Evolutionary conservation across 192 early-diverging fungal genomes (phyloP), one percentile per base, ranked within the genome.

Genomic region (Tieghemiomyces parasiticus): DNA sequence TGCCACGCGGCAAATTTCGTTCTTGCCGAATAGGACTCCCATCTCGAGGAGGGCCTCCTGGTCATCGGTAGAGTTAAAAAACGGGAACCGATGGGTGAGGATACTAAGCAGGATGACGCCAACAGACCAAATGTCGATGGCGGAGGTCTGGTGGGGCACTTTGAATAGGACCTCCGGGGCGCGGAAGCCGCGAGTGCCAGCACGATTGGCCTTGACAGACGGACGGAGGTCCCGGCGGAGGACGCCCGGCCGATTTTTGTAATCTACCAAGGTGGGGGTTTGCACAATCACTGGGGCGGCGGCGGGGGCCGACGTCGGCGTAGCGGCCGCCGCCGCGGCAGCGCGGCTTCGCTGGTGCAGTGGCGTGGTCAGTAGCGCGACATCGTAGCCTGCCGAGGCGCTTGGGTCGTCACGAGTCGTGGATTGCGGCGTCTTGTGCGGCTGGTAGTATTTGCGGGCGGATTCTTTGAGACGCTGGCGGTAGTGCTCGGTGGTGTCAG

Each of bases 121-220:
- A 2, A 79, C 90, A 1, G 91, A 79, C 94, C 94, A 97, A 3
- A 97, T 77, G 63, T 97, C 94, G 33, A 97, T 80, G 0, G 89
- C 84, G 76, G 67, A 58, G 12, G 89, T 86, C 63, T 97, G 94
- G 54, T 81, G 49, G 2, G 72, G 54, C 4, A 90, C 80, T 58
- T 88, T 89, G 28, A 97, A 73, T 13, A 97, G 67, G 0, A 97
- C 89, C 61, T 97, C 94, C 0, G 94, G 94, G 6, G 94, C 89
- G 16, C 94, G 78, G 60, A 93, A 97, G 8, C 94, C 94, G 47
- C 88, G 74, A 0, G 94, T 97, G 14, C 94, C 94, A 0, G 89
- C 91, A 12, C 94, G 80, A 63, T 85, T 92, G 8, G 92, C 92
- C 25, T 75, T 66, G 0, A 88, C 59, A 10, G 69, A 64, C 3